A percentile compares a stretch with the other conserved stretches of the same genome.
phyloP scores from a whole-genome alignment of 2,329 filamentous ascomycete genomes.

The Trichoderma semiorbis region DNA sequence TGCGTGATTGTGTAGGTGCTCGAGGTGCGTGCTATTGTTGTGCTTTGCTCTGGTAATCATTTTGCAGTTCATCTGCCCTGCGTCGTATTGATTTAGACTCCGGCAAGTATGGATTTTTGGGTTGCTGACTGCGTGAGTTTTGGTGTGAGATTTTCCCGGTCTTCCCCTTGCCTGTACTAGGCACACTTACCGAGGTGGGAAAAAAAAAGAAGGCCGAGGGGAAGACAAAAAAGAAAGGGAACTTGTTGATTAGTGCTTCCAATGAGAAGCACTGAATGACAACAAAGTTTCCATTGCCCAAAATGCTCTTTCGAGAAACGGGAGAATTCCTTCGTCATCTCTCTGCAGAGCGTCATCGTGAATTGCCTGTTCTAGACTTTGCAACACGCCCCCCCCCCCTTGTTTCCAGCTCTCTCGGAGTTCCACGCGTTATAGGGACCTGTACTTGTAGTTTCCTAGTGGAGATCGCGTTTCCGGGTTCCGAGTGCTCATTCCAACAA shows the following conservation, averaged over 20 bases:
- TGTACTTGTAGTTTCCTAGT: constrained; percentile 4
- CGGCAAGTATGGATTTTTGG: neutral
- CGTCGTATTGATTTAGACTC: neutral
- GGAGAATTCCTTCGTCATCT: neutral
- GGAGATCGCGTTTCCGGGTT: neutral
- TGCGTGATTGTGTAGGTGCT: neutral
- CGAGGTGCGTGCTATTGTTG: neutral
- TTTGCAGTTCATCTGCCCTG: neutral
- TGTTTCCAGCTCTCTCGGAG: neutral
- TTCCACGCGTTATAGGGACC: neutral
- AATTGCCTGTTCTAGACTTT: neutral
- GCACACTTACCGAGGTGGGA: neutral
- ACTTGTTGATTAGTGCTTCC: neutral
- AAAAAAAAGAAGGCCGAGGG: neutral
- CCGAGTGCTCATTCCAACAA: constrained; percentile 2
- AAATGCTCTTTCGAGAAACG: neutral
- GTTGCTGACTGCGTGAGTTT: neutral
- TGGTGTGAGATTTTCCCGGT: neutral
- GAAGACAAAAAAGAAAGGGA: neutral
- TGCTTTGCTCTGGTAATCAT: neutral
- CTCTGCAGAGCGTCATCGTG: neutral
- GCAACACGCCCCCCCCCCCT: neutral
- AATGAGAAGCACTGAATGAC: neutral
- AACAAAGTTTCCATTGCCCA: neutral
- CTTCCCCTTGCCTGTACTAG: neutral